Base-by-base conservation (phyloP, 1,139 yeast genomes). In the Candida sojae region DNA sequence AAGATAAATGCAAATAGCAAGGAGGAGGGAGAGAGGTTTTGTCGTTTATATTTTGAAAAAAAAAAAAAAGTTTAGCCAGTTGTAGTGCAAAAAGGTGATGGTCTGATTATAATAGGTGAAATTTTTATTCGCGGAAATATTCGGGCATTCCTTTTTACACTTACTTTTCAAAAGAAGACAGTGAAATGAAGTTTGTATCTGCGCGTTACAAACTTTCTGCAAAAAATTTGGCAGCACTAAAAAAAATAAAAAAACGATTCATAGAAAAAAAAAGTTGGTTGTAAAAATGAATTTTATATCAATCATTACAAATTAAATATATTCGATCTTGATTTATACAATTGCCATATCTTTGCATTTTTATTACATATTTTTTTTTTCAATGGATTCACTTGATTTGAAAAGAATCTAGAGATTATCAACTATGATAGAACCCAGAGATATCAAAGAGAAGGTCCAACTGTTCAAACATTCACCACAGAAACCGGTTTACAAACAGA, bases 241-340 rank as follows among this genome's bases (percentile, higher is more conserved):
- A 17, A 17, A 17, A 17, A 17, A 17, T 17, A 2, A 17, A 17
- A 17, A 17, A 17, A 17, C 21, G n/a, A n/a, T n/a, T n/a, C n/a
- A n/a, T n/a, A n/a, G n/a, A n/a, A n/a, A n/a, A 21, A 21, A 31
- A 39, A 40, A 6, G 11, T 34, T 45, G 48, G 48, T 36, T 45
- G 47, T 41, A 39, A 39, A 43, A 38, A 43, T 23, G 12, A 35
- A 31, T 10, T 13, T 32, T 11, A 12, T 10, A 30, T 17, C 35
- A 11, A 6, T 17, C 43, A 40, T 40, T 40, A 40, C 43, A 41
- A 41, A 41, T 23, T 36, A 13, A 33, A 23, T 32, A 29, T 25
- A 26, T 25, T 13, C 6, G 10, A 36, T 10, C 21, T 13, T 5
- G 13, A 12, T 35, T 7, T 10, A 35, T 35, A 21, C 26, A 11